Conservation (phyloP, 2,329 filamentous ascomycete species). For the Emmonsiellopsis sp. region DNA sequence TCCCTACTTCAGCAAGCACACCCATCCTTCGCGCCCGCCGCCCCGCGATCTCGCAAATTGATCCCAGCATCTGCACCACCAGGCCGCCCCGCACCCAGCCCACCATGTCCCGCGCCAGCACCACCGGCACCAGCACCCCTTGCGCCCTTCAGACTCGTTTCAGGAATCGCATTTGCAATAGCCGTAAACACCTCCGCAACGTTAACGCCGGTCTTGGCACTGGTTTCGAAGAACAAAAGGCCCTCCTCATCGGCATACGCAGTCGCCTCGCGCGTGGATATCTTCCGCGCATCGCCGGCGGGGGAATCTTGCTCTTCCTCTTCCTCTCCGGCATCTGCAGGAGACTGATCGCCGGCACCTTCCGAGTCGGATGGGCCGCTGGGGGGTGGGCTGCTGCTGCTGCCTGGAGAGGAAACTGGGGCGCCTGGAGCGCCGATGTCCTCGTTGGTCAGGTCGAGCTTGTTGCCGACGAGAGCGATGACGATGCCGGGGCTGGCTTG, state of each 20-base stretch:
- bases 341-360: not conserved
- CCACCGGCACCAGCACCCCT: constrained; percentile 58
- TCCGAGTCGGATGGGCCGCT: not conserved
- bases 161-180: constrained; percentile 95
- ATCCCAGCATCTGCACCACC: constrained; percentile 55
- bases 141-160: constrained; percentile 87
- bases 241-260: constrained; percentile 91
- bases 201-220: constrained; percentile 90
- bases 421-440: constrained; percentile 33
- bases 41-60: constrained; percentile 66
- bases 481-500: constrained; percentile 99
- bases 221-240: constrained; percentile 94
- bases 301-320: constrained; percentile 52
- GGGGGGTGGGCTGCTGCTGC: not conserved
- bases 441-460: constrained; percentile 89
- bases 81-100: constrained; percentile 41
- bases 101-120: constrained; percentile 47
- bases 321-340: constrained; percentile 18
- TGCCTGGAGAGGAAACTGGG: not conserved
- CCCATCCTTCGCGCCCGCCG: constrained; percentile 73
- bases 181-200: constrained; percentile 95
- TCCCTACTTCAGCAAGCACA: constrained; percentile 63
- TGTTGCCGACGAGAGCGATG: constrained; percentile 95
- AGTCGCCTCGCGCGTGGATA: constrained; percentile 84
- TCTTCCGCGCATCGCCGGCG: constrained; percentile 69